Conservation (phyloP, 2,329 filamentous ascomycete species). For the Penicillium sp. region DNA sequence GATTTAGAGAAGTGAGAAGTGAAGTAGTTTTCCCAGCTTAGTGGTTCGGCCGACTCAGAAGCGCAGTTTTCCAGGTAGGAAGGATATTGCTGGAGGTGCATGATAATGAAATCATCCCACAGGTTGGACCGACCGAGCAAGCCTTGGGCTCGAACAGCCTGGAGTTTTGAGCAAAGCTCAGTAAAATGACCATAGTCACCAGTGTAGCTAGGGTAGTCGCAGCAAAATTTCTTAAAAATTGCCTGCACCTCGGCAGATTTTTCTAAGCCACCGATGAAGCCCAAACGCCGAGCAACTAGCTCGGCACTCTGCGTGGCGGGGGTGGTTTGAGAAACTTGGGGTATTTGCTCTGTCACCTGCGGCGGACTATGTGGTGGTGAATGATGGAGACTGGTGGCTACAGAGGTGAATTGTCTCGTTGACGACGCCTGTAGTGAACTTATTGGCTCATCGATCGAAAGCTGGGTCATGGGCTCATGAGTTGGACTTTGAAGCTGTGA, state of each 20-base stretch:
- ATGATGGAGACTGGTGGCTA: slow-evolving; percentile 8
- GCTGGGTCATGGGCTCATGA: slow-evolving; percentile 2
- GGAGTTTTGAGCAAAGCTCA: slow-evolving; percentile 40
- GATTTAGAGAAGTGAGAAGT: slow-evolving; percentile 32
- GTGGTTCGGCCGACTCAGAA: slow-evolving; percentile 23
- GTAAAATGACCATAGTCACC: slow-evolving; percentile 43
- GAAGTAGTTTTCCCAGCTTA: slow-evolving; percentile 46
- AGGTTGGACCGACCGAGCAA: slow-evolving; percentile 38
- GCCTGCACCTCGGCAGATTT: slow-evolving; percentile 25
- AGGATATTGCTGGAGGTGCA: slow-evolving; percentile 41
- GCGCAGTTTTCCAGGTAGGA: slow-evolving; percentile 33
- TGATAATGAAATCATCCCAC: slow-evolving; percentile 51
- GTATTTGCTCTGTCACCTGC: background rate
- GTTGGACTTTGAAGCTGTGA: slow-evolving; percentile 11
- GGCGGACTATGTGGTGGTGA: slow-evolving; percentile 14
- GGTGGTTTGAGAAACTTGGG: background rate
- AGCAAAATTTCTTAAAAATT: slow-evolving; percentile 41
- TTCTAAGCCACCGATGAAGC: slow-evolving; percentile 22
- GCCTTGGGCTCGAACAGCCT: slow-evolving; percentile 32
- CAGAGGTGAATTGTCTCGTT: slow-evolving; percentile 18
- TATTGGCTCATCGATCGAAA: slow-evolving; percentile 1
- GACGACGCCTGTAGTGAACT: slow-evolving; percentile 6
- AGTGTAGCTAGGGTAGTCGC: slow-evolving; percentile 41
- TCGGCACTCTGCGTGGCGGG: slow-evolving; percentile 9
- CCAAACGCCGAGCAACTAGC: slow-evolving; percentile 24